Conservation (phyloP, 139 green algal species). For the Micractinium sp. region DNA sequence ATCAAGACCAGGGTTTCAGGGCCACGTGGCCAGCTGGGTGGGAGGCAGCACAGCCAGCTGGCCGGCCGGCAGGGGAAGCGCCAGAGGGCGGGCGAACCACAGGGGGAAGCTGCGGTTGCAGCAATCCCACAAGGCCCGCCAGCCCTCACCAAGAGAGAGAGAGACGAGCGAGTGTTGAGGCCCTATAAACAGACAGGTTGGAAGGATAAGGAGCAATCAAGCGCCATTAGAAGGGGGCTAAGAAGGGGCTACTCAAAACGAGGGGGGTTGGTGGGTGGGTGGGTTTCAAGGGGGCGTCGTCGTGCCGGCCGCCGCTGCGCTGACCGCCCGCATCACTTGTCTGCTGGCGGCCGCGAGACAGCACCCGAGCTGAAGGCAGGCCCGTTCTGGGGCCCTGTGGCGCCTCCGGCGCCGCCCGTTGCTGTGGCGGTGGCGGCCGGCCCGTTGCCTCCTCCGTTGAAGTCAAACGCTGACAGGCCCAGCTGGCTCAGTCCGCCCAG, state of each 20-base stretch:
- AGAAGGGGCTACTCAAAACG: no score
- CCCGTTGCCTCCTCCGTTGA: not conserved
- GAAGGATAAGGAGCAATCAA: not conserved
- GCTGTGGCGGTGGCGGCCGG: conserved; percentile 12
- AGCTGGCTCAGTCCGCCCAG: conserved; percentile 34
- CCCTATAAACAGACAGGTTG: not conserved
- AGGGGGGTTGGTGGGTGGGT: no score
- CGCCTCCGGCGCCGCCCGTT: conserved; percentile 13
- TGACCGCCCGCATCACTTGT: not conserved
- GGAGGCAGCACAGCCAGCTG: no score
- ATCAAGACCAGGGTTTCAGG: no score
- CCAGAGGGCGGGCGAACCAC: no score
- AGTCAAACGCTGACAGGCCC: conserved; percentile 30
- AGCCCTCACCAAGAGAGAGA: not conserved
- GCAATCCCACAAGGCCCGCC: no score
- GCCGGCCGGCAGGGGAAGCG: no score
- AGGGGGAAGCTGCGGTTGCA: no score
- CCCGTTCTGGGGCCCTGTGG: conserved; percentile 12
- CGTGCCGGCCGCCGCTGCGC: no score
- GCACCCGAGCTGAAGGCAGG: not conserved
- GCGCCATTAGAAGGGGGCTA: no score
- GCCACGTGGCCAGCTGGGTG: not conserved
- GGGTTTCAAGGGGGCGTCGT: no score
- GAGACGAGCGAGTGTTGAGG: not conserved
- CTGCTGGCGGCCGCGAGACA: not conserved